Conservation (phyloP, 2,329 filamentous ascomycete genomes). For the Diplodia mutila region DNA sequence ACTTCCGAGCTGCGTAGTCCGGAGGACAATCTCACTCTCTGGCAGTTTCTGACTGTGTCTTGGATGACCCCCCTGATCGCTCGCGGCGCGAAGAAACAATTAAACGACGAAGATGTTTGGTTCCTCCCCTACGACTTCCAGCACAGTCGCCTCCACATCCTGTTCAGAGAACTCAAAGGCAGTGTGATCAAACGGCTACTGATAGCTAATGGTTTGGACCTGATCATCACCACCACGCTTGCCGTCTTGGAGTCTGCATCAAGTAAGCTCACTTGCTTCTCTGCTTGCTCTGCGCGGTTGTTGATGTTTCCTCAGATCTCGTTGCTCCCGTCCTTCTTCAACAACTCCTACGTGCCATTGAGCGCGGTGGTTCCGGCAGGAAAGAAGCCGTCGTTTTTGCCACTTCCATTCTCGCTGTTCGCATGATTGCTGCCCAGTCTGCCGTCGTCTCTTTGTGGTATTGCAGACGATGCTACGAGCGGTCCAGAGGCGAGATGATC, state of each 20-base stretch:
- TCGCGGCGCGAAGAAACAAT: conserved; percentile 64
- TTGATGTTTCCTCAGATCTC: conserved; percentile 29
- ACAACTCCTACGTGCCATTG: conserved; percentile 69
- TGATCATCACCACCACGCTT: conserved; percentile 68
- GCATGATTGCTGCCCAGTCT: conserved; percentile 66
- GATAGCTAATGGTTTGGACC: conserved; percentile 77
- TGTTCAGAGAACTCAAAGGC: conserved; percentile 73
- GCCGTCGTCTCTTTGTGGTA: conserved; percentile 78
- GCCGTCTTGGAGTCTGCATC: conserved; percentile 65
- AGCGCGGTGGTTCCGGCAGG: conserved; percentile 51
- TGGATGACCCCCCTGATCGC: conserved; percentile 79
- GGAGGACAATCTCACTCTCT: conserved; percentile 78
- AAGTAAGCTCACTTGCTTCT: conserved; percentile 42
- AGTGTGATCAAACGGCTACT: conserved; percentile 72
- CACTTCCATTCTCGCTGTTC: conserved; percentile 61
- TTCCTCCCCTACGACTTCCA: conserved; percentile 78
- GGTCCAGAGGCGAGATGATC: conserved; percentile 82
- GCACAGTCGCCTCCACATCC: conserved; percentile 72
- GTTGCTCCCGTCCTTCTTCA: conserved; percentile 72
- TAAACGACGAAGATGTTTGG: conserved; percentile 84
- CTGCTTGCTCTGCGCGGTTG: not conserved
- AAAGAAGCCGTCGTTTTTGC: conserved; percentile 69
- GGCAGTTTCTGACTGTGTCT: conserved; percentile 82
- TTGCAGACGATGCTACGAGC: conserved; percentile 79
- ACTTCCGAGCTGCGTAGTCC: conserved; percentile 68